These are phyloP conservation scores for Phytopythium kandeliae DNA, from an alignment of 352 stramenopile species.

Conservation along the genomic window DNA sequence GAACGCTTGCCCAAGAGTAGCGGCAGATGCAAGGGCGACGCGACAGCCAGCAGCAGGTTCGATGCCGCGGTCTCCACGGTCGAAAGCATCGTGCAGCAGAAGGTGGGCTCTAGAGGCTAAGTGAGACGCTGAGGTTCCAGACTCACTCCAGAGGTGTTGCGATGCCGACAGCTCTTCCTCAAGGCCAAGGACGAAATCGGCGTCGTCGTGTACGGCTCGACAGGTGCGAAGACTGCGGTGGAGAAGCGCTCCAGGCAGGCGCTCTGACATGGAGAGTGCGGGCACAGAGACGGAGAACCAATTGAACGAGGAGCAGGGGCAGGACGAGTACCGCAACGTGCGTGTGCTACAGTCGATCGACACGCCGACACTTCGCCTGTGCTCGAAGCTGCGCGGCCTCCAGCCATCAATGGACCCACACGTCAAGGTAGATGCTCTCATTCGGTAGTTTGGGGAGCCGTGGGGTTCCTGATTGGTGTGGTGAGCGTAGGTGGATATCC, in stretches of 20 bases:
- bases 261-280: neutral
- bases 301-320: conserved; percentile 63
- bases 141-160: neutral
- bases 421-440: conserved; percentile 19
- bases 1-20: conserved; percentile 19
- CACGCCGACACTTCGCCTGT: conserved; percentile 55
- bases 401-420: conserved; percentile 13
- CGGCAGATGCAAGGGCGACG: conserved; percentile 13
- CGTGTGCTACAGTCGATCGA: conserved; percentile 55
- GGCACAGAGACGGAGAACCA: conserved; percentile 68
- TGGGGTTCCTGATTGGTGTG: neutral
- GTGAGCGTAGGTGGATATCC: conserved; percentile 44
- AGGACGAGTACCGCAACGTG: conserved; percentile 56
- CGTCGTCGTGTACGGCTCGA: conserved; percentile 68
- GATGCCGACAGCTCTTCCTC: conserved; percentile 50
- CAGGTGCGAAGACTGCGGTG: conserved; percentile 15
- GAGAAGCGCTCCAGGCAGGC: too few species aligned
- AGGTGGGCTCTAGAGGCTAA: conserved; percentile 18
- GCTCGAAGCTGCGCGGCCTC: conserved; percentile 40
- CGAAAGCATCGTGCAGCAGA: conserved; percentile 65
- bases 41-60: conserved; percentile 41
- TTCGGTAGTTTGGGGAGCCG: neutral
- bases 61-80: conserved; percentile 49
- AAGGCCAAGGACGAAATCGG: conserved; percentile 77
- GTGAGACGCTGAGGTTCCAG: too few species aligned